Evolutionary conservation across 208 protist species (phyloP).

Genomic region (Crithidia bombi): DNA sequence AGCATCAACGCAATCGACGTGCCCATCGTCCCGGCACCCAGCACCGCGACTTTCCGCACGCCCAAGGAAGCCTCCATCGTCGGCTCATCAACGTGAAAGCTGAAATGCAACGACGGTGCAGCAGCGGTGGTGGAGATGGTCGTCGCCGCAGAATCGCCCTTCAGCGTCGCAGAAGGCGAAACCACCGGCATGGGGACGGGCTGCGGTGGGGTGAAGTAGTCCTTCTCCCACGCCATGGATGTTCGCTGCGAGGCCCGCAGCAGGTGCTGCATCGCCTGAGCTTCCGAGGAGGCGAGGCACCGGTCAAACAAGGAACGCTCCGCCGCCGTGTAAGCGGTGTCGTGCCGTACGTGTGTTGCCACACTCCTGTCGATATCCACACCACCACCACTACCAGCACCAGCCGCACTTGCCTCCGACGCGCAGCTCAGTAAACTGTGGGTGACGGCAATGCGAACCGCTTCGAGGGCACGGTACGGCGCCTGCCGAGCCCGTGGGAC

Average conservation of each 20-base stretch:
- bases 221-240: constrained; percentile 23
- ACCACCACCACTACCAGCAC: neutral
- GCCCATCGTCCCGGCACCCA: constrained; percentile 87
- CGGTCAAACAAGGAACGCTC: constrained; percentile 62
- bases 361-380: neutral
- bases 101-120: neutral
- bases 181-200: neutral
- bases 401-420: neutral
- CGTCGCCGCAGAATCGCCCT: neutral
- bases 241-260: constrained; percentile 60
- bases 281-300: constrained; percentile 41
- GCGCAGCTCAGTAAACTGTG: constrained; percentile 3
- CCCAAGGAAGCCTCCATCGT: constrained; percentile 1
- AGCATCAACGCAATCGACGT: constrained; percentile 76
- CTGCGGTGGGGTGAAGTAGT: neutral
- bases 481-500: constrained; percentile 46
- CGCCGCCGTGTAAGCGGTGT: constrained; percentile 25
- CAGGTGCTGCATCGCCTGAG: constrained; percentile 75
- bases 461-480: constrained; percentile 50
- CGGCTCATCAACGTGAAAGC: neutral
- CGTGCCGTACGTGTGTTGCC: neutral
- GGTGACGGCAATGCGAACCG: constrained; percentile 40
- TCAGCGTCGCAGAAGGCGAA: neutral
- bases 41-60: constrained; percentile 57
- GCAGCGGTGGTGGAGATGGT: neutral